A percentile compares a stretch with the other conserved stretches of the same genome.
These are phyloP conservation scores for Naganishia albida DNA, from an alignment of 1,284 basidiomycete genomes.

Conservation along the genomic window DNA sequence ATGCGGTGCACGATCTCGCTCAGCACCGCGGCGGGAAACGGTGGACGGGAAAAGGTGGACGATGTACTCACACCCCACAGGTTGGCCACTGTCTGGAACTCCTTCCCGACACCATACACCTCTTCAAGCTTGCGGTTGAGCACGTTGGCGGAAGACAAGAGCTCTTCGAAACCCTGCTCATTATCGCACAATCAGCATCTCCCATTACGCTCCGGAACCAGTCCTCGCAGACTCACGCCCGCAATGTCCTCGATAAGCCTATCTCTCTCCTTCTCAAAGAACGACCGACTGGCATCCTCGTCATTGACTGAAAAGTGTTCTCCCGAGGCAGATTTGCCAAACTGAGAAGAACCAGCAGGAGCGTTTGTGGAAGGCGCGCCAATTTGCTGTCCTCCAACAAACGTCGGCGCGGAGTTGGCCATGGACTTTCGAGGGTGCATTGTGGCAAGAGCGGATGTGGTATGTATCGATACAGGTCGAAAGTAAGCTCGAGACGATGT, in stretches of 20 bases:
- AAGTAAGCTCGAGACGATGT: neutral
- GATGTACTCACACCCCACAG: slow-evolving; percentile 72
- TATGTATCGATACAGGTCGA: neutral
- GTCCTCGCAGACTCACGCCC: slow-evolving; percentile 40
- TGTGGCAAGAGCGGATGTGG: neutral
- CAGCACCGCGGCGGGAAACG: too few species aligned
- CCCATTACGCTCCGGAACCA: neutral
- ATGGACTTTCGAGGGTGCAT: slow-evolving; percentile 35
- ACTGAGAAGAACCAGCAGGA: neutral
- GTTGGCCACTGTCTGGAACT: slow-evolving; percentile 84
- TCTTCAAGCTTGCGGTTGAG: slow-evolving; percentile 91
- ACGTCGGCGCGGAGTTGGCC: slow-evolving; percentile 32
- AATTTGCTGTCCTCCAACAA: slow-evolving; percentile 26
- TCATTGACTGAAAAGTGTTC: slow-evolving; percentile 9
- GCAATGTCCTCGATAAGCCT: slow-evolving; percentile 52
- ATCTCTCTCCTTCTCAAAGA: slow-evolving; percentile 52
- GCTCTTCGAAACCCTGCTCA: slow-evolving; percentile 79
- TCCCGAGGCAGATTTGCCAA: neutral
- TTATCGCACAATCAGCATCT: neutral
- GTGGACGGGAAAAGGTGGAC: neutral
- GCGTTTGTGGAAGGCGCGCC: neutral
- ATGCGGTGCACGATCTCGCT: neutral
- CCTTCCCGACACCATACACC: slow-evolving; percentile 84
- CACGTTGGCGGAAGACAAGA: slow-evolving; percentile 81
- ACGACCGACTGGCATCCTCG: slow-evolving; percentile 31